Conservation (phyloP, 768 basidiomycete genomes). For the Russula sp. region DNA sequence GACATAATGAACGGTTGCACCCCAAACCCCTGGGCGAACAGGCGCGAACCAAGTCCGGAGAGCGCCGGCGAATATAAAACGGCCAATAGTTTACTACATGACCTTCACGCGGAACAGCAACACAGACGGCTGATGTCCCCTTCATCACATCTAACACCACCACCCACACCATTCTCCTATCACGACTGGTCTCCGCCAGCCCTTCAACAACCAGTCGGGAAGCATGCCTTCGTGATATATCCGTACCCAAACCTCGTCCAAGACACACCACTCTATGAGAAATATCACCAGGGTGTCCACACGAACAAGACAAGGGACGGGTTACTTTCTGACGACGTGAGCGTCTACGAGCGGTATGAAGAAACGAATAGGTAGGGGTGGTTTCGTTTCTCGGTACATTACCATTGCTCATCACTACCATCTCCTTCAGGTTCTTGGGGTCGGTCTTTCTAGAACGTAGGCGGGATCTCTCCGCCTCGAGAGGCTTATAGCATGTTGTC, state of each 20-base stretch:
- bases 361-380: slow-evolving; percentile 53
- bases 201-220: not conserved
- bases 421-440: slow-evolving; percentile 47
- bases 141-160: not conserved
- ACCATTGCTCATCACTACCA: not conserved
- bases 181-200: not conserved
- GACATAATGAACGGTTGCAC: slow-evolving; percentile 17
- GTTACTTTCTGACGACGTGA: slow-evolving; percentile 9
- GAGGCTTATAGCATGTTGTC: slow-evolving; percentile 1
- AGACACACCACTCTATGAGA: not conserved
- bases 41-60: slow-evolving; percentile 7
- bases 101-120: slow-evolving; percentile 62
- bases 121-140: slow-evolving; percentile 48
- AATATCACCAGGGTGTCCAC: not conserved
- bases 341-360: slow-evolving; percentile 48
- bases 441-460: slow-evolving; percentile 60
- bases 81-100: slow-evolving; percentile 60
- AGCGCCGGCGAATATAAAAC: slow-evolving; percentile 44
- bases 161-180: slow-evolving; percentile 1
- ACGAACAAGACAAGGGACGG: not conserved
- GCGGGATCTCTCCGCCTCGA: slow-evolving; percentile 26
- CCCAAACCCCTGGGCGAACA: not conserved
- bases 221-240: not conserved
- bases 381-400: not conserved
- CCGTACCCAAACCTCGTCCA: not conserved